These are phyloP conservation scores for Gelatoporia subvermispora DNA, from an alignment of 768 basidiomycete species.

Conservation along the genomic window DNA sequence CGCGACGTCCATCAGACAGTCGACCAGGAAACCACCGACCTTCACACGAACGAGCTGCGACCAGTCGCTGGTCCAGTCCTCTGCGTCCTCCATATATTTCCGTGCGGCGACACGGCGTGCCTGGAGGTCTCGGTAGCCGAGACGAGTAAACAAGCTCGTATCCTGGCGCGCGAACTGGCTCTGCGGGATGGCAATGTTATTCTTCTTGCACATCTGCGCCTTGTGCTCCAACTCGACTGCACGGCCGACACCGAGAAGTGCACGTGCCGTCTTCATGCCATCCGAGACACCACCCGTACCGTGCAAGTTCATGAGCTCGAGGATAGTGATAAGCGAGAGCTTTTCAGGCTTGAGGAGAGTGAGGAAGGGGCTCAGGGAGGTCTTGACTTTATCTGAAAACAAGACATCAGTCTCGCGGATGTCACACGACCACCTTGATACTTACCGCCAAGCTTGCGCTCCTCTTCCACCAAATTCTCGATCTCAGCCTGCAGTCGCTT, in stretches of 20 bases:
- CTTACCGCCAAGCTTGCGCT: conserved; percentile 14
- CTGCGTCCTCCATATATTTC: conserved; percentile 58
- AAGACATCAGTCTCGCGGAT: neutral
- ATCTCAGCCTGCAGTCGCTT: conserved; percentile 48
- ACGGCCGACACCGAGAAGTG: conserved; percentile 72
- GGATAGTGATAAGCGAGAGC: conserved; percentile 82
- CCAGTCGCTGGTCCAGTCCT: conserved; percentile 81
- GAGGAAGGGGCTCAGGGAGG: conserved; percentile 63
- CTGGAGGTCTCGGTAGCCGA: conserved; percentile 58
- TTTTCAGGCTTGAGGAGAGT: conserved; percentile 69
- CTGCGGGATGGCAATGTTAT: conserved; percentile 40
- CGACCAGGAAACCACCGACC: conserved; percentile 79
- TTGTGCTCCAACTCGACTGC: conserved; percentile 91
- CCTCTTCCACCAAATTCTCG: conserved; percentile 35
- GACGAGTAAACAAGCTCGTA: conserved; percentile 47
- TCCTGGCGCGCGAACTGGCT: conserved; percentile 20
- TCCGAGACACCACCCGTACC: conserved; percentile 71
- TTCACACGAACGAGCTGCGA: conserved; percentile 69
- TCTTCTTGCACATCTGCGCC: conserved; percentile 67
- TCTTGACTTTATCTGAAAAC: neutral
- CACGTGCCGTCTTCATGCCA: conserved; percentile 88
- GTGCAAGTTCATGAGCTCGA: conserved; percentile 81
- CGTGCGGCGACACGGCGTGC: conserved; percentile 63
- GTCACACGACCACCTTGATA: neutral
- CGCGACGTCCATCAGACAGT: conserved; percentile 81